phyloP scores from a whole-genome alignment of 2,329 filamentous ascomycete genomes.

The Fusarium brevicatenulatum region DNA sequence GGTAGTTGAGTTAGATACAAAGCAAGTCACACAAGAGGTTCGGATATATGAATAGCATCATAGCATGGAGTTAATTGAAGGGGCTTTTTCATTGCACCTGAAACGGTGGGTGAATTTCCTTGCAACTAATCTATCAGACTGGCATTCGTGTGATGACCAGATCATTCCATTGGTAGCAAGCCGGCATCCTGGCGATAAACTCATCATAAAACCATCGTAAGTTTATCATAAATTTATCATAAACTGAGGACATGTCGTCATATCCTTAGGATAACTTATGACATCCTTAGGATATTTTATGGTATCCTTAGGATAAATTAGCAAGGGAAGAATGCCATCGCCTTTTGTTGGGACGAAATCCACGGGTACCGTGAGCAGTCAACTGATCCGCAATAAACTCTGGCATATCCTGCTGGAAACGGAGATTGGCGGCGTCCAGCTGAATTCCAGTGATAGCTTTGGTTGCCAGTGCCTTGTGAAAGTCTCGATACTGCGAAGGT shows the following conservation, averaged over 20 bases:
- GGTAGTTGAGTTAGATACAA: background rate
- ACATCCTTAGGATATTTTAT: background rate
- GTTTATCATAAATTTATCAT: too few relatives aligned
- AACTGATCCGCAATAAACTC: background rate
- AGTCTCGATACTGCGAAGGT: background rate
- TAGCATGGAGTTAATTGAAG: background rate
- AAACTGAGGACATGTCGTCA: too few relatives aligned
- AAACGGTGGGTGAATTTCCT: too few relatives aligned
- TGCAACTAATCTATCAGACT: background rate
- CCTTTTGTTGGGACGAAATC: background rate
- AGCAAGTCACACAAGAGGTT: background rate
- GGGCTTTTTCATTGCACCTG: background rate
- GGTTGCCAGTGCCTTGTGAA: background rate
- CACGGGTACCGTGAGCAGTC: background rate
- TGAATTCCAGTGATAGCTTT: background rate
- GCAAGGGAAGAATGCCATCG: background rate
- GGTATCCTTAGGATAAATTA: background rate
- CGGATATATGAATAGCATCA: background rate
- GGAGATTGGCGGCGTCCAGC: background rate
- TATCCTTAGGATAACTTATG: too few relatives aligned
- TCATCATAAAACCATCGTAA: too few relatives aligned
- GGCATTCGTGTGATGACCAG: background rate
- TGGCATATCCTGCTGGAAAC: background rate
- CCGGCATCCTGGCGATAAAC: background rate
- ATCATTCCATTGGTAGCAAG: too few relatives aligned